Conservation (phyloP, 768 basidiomycete species). For the Goffeauzyma gilvescens region DNA sequence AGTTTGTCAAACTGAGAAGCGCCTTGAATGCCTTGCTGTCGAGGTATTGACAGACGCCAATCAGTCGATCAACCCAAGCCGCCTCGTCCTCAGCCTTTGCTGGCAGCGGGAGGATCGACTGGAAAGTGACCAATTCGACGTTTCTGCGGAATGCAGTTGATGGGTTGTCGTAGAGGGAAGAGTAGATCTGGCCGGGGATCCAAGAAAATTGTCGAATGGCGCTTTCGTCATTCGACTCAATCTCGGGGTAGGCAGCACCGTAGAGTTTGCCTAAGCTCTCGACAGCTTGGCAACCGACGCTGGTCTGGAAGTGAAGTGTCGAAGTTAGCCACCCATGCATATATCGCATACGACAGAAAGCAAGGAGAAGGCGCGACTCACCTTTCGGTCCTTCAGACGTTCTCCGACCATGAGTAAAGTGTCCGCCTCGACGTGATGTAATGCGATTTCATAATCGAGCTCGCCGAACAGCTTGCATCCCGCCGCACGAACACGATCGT, state of each 20-base stretch:
- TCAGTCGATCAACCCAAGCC: slow-evolving; percentile 66
- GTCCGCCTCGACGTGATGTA: slow-evolving; percentile 54
- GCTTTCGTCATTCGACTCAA: slow-evolving; percentile 57
- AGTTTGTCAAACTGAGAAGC: slow-evolving; percentile 44
- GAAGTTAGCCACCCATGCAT: background rate
- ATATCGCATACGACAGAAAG: background rate
- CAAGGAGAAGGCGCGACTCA: slow-evolving; percentile 24
- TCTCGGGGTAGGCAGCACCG: slow-evolving; percentile 64
- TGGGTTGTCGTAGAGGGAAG: slow-evolving; percentile 36
- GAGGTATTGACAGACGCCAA: slow-evolving; percentile 52
- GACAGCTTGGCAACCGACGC: slow-evolving; percentile 47
- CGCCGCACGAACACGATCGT: slow-evolving; percentile 74
- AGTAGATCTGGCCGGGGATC: slow-evolving; percentile 66
- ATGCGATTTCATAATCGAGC: slow-evolving; percentile 73
- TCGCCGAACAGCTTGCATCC: slow-evolving; percentile 62
- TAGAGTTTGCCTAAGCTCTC: slow-evolving; percentile 60
- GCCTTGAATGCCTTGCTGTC: slow-evolving; percentile 42
- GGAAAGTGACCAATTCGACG: slow-evolving; percentile 49
- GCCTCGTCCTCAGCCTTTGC: slow-evolving; percentile 36
- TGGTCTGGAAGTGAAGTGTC: too few species aligned
- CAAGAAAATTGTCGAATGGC: slow-evolving; percentile 70
- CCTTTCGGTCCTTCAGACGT: slow-evolving; percentile 72
- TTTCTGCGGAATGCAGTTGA: slow-evolving; percentile 35
- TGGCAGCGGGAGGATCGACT: slow-evolving; percentile 68
- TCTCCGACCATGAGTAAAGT: slow-evolving; percentile 49